A percentile compares a stretch with the other conserved stretches of the same genome.
phyloP scores from a whole-genome alignment of 2,329 filamentous ascomycete species.

The Arthrobotrys conoides region DNA sequence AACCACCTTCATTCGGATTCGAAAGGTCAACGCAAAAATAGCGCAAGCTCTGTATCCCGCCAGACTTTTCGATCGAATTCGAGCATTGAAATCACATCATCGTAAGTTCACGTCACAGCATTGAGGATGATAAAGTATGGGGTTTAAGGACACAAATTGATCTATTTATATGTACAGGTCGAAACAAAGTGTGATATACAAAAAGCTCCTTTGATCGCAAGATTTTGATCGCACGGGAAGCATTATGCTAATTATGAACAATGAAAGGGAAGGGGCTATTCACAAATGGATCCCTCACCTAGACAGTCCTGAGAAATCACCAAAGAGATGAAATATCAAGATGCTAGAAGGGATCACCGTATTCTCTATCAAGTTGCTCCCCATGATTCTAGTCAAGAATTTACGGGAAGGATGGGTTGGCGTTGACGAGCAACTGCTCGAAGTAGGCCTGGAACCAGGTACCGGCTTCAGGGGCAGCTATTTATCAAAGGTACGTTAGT shows the following conservation, averaged over 20 bases:
- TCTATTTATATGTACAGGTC: constrained; percentile 61
- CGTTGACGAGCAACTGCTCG: constrained; percentile 68
- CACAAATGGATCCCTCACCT: constrained; percentile 38
- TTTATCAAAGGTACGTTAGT: constrained; percentile 64
- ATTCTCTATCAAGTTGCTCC: constrained; percentile 25
- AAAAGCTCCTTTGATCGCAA: constrained; percentile 36
- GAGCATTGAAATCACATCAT: too few species aligned
- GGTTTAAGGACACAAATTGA: constrained; percentile 44
- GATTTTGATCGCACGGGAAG: constrained; percentile 23
- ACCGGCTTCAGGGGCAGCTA: constrained; percentile 69
- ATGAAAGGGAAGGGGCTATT: constrained; percentile 56
- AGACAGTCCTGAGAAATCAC: neutral
- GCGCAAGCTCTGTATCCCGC: too few species aligned
- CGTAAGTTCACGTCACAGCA: too few species aligned
- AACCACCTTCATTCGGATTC: too few species aligned
- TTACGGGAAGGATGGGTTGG: constrained; percentile 64
- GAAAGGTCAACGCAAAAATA: too few species aligned
- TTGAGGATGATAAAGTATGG: neutral
- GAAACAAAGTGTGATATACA: constrained; percentile 61
- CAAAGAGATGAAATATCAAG: neutral
- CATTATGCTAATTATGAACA: constrained; percentile 59
- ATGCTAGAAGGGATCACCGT: constrained; percentile 28
- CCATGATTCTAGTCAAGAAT: constrained; percentile 28
- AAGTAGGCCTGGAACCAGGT: constrained; percentile 70
- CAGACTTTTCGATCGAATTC: too few species aligned